Conservation (phyloP, 2,329 filamentous ascomycete species). For the Domatiomyces globalis region DNA sequence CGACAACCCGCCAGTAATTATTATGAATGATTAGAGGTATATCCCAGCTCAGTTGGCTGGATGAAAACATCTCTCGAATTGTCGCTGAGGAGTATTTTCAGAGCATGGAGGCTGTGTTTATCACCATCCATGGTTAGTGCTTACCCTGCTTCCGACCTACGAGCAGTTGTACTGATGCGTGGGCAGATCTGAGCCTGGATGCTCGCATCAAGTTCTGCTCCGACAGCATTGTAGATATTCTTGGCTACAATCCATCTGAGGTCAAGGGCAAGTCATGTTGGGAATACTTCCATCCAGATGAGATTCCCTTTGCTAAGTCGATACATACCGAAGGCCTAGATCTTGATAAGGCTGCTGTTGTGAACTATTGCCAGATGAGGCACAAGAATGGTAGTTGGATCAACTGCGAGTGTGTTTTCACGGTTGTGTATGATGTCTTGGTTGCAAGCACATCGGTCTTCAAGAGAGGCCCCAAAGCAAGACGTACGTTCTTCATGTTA, state of each 20-base stretch:
- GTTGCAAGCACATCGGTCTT: constrained; percentile 76
- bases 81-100: neutral
- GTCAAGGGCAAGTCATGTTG: constrained; percentile 64
- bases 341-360: constrained; percentile 70
- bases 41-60: neutral
- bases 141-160: constrained; percentile 6
- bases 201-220: constrained; percentile 72
- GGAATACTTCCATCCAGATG: constrained; percentile 74
- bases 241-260: constrained; percentile 65
- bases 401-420: constrained; percentile 78
- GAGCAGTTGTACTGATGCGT: constrained; percentile 11
- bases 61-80: neutral
- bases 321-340: constrained; percentile 59
- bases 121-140: constrained; percentile 70
- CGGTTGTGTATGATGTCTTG: constrained; percentile 73
- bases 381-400: constrained; percentile 58
- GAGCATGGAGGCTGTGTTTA: constrained; percentile 70
- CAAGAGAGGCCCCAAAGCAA: constrained; percentile 50
- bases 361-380: constrained; percentile 63
- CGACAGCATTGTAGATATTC: constrained; percentile 67
- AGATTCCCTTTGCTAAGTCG: constrained; percentile 58
- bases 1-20: neutral
- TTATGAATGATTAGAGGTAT: neutral
- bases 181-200: constrained; percentile 55
- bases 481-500: constrained; percentile 44